These are phyloP conservation scores for Geotrichum candidum DNA, from an alignment of 1,139 yeast species.

Conservation along the genomic window DNA sequence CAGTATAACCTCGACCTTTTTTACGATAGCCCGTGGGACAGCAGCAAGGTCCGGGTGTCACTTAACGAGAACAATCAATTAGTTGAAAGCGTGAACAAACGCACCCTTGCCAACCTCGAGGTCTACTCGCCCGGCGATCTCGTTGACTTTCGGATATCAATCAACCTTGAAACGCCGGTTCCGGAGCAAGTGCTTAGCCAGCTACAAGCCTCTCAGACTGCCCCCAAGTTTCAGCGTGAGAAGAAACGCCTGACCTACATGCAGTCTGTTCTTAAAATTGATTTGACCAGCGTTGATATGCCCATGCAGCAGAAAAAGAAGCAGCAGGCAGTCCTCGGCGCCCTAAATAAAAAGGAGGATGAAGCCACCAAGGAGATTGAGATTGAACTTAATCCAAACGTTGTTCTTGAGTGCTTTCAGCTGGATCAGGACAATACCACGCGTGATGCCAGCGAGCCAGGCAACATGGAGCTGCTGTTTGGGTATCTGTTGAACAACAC, in stretches of 20 bases:
- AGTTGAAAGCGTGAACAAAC: constrained; percentile 65
- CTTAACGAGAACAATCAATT: constrained; percentile 31
- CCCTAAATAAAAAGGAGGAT: neutral
- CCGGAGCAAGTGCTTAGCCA: neutral
- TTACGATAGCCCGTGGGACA: constrained; percentile 26
- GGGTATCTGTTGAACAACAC: neutral
- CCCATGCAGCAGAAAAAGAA: neutral
- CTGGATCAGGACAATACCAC: neutral
- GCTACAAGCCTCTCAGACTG: constrained; percentile 39
- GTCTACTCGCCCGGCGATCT: constrained; percentile 71
- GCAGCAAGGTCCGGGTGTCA: constrained; percentile 37
- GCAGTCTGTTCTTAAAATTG: constrained; percentile 7
- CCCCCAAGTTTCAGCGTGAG: constrained; percentile 3
- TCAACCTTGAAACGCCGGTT: constrained; percentile 52
- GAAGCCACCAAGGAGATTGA: neutral
- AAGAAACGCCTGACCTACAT: neutral
- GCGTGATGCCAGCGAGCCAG: neutral
- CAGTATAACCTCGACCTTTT: constrained; percentile 20
- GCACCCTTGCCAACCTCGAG: constrained; percentile 62
- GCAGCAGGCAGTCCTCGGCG: neutral
- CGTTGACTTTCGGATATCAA: constrained; percentile 69
- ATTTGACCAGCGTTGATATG: constrained; percentile 12
- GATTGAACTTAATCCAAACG: neutral
- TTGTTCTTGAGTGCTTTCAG: neutral
- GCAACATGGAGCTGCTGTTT: neutral